Conservation (phyloP, 352 stramenopile species). For the Lagenidium giganteum region DNA sequence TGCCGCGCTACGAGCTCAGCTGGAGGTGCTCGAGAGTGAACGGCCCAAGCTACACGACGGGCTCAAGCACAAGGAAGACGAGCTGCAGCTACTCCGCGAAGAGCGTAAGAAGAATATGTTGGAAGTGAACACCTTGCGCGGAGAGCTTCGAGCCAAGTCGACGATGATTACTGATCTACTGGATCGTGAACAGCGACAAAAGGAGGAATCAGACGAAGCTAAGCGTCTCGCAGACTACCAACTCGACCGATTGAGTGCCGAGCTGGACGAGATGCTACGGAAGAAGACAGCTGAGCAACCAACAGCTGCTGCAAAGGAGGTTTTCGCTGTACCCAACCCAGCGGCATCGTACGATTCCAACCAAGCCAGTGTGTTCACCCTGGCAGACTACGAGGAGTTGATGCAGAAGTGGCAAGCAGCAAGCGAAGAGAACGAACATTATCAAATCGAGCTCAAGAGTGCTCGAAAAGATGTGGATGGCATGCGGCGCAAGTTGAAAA, state of each 20-base stretch:
- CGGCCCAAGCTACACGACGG: slow-evolving; percentile 34
- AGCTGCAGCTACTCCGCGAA: slow-evolving; percentile 35
- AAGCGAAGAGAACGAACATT: slow-evolving; percentile 36
- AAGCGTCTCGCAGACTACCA: slow-evolving; percentile 34
- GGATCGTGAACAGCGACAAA: slow-evolving; percentile 42
- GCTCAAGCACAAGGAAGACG: slow-evolving; percentile 28
- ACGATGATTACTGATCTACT: slow-evolving; percentile 44
- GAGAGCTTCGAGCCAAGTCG: slow-evolving; percentile 55
- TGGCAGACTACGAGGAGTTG: slow-evolving; percentile 48
- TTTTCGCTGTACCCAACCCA: slow-evolving; percentile 29
- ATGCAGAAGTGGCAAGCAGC: slow-evolving; percentile 32
- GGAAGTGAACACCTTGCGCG: slow-evolving; percentile 50
- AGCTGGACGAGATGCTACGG: slow-evolving; percentile 19
- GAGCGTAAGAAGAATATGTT: slow-evolving; percentile 36
- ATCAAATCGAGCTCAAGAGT: slow-evolving; percentile 44
- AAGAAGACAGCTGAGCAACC: not conserved
- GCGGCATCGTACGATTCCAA: slow-evolving; percentile 53
- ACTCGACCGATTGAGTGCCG: slow-evolving; percentile 18
- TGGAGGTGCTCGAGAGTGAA: slow-evolving; percentile 47
- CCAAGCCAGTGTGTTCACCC: slow-evolving; percentile 47
- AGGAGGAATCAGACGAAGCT: slow-evolving; percentile 20
- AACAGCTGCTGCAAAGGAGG: slow-evolving; percentile 6
- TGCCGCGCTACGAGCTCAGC: slow-evolving; percentile 44
- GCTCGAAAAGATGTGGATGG: slow-evolving; percentile 47
- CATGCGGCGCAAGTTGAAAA: slow-evolving; percentile 34